These are phyloP conservation scores for Eleusine coracana DNA, from an alignment of 176 grass and related monocot genomes.

Conservation along the genomic window DNA sequence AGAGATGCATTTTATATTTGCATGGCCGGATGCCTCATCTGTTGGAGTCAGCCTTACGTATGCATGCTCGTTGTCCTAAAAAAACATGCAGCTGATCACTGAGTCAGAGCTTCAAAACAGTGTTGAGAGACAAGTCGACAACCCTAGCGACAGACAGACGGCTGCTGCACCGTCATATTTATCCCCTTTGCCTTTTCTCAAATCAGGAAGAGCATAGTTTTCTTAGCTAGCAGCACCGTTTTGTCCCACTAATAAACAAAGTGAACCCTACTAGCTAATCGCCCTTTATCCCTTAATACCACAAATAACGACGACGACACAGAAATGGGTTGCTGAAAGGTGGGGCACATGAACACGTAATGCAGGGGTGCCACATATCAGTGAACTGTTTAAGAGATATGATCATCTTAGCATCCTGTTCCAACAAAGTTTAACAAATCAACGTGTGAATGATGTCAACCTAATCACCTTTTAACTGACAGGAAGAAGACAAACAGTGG, in stretches of 20 bases:
- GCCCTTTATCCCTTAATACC: neutral
- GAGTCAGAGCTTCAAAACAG: neutral
- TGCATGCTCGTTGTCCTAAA: no score
- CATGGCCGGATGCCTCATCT: no score
- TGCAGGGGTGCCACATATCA: neutral
- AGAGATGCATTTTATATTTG: no score
- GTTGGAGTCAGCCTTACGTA: no score
- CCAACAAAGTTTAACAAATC: neutral
- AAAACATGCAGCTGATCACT: neutral
- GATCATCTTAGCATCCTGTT: neutral
- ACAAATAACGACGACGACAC: neutral
- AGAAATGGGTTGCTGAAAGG: neutral
- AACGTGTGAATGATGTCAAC: constrained; percentile 39
- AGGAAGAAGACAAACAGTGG: neutral
- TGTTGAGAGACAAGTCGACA: constrained; percentile 32
- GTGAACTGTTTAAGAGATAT: neutral
- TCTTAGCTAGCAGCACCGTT: constrained; percentile 7
- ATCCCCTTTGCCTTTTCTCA: neutral
- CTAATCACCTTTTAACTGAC: constrained; percentile 35
- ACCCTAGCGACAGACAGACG: constrained; percentile 26
- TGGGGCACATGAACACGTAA: neutral
- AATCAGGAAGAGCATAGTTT: neutral
- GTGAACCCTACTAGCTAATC: constrained; percentile 6
- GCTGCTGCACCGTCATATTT: constrained; percentile 17
- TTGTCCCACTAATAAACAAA: constrained; percentile 12